These are phyloP conservation scores for Trichoderma breve DNA, from an alignment of 2,329 filamentous ascomycete genomes.

Conservation along the genomic window DNA sequence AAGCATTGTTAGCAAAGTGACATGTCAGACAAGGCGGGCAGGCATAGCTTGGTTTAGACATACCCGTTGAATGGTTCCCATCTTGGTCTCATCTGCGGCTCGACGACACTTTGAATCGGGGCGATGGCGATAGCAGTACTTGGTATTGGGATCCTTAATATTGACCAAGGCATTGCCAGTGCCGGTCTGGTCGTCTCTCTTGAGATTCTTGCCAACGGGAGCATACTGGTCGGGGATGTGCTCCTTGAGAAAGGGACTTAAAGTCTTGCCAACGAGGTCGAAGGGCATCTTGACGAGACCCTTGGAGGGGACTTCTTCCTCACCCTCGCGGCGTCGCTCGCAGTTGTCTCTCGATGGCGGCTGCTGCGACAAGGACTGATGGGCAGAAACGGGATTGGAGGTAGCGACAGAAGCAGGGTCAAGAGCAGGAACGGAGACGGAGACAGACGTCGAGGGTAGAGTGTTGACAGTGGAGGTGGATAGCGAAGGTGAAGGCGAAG, in stretches of 20 bases:
- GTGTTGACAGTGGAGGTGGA: constrained; percentile 7
- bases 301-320: constrained; percentile 43
- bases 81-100: constrained; percentile 90
- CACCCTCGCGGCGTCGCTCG: constrained; percentile 50
- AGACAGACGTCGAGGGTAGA: not conserved
- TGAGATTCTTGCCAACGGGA: constrained; percentile 62
- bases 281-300: constrained; percentile 56
- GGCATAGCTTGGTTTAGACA: constrained; percentile 31
- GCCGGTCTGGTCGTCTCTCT: constrained; percentile 28
- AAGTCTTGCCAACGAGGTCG: constrained; percentile 71
- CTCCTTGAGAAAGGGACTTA: constrained; percentile 84
- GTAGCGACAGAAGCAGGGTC: not conserved
- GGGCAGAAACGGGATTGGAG: not conserved
- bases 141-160: constrained; percentile 68
- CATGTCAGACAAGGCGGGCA: not conserved
- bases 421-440: not conserved
- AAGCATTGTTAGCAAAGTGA: constrained; percentile 10
- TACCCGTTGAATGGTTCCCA: constrained; percentile 90
- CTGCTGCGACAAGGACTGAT: constrained; percentile 23
- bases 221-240: constrained; percentile 90
- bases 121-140: constrained; percentile 92
- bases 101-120: constrained; percentile 92
- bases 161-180: constrained; percentile 28
- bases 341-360: constrained; percentile 45
- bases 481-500: not conserved